Evolutionary conservation across 1,284 basidiomycete species (phyloP).

Genomic region (Cryptococcus amylolentus): DNA sequence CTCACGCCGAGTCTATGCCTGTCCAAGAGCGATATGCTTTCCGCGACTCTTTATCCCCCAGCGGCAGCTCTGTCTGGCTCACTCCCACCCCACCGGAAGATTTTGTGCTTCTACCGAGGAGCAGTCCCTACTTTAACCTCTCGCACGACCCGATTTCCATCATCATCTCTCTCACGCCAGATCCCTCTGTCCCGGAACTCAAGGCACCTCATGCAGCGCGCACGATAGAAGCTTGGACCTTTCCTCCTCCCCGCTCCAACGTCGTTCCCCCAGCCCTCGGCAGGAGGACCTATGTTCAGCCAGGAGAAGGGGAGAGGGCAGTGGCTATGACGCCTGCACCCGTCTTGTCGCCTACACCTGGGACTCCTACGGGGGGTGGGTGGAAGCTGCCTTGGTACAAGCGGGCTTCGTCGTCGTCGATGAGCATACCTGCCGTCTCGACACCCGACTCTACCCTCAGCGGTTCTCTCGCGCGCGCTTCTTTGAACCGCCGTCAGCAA

Average conservation of each 20-base stretch:
- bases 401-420: constrained; percentile 25
- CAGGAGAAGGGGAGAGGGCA: constrained; percentile 42
- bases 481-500: constrained; percentile 24
- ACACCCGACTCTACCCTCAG: constrained; percentile 24
- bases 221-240: constrained; percentile 49
- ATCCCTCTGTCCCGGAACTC: constrained; percentile 34
- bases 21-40: constrained; percentile 62
- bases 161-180: constrained; percentile 50
- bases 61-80: constrained; percentile 61
- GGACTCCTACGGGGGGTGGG: constrained; percentile 17
- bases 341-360: constrained; percentile 15
- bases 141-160: constrained; percentile 69
- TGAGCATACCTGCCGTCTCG: constrained; percentile 16
- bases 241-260: constrained; percentile 49
- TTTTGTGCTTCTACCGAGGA: constrained; percentile 68
- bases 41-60: constrained; percentile 60
- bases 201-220: constrained; percentile 35
- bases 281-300: constrained; percentile 42
- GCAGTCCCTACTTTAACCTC: constrained; percentile 68
- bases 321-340: constrained; percentile 45
- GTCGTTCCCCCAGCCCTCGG: constrained; percentile 38
- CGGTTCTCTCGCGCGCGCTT: background rate
- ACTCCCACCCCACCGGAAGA: constrained; percentile 67
- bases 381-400: constrained; percentile 47
- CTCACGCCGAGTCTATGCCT: constrained; percentile 50